Evolutionary conservation across 2,329 filamentous ascomycete species (phyloP).

Genomic region (Cryphonectria parasitica): DNA sequence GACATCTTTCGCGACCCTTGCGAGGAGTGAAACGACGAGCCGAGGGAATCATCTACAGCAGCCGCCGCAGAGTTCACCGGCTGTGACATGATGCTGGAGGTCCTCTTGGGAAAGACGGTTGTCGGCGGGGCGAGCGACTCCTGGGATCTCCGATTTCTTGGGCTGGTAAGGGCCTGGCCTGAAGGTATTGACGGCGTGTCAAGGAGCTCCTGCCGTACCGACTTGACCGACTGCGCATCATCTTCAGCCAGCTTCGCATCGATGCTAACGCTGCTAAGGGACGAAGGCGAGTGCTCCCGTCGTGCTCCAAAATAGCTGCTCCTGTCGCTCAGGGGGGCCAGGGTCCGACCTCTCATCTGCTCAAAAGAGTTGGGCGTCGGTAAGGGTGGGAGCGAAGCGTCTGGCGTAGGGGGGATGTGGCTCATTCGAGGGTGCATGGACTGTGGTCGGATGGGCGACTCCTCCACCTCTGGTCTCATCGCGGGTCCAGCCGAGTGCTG

Average conservation of each 20-base stretch:
- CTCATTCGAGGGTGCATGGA: slow-evolving; percentile 80
- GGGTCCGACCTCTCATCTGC: slow-evolving; percentile 45
- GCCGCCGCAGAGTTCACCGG: slow-evolving; percentile 60
- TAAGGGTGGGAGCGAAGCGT: slow-evolving; percentile 49
- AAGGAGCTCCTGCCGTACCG: slow-evolving; percentile 41
- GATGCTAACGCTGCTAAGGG: slow-evolving; percentile 46
- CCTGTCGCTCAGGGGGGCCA: slow-evolving; percentile 45
- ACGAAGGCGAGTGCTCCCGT: slow-evolving; percentile 61
- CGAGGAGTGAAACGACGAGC: slow-evolving; percentile 62
- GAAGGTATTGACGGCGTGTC: slow-evolving; percentile 41
- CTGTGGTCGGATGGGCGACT: slow-evolving; percentile 62
- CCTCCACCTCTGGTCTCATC: slow-evolving; percentile 60
- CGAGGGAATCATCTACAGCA: slow-evolving; percentile 69
- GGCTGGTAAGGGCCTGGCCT: slow-evolving; percentile 43
- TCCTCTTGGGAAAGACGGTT: slow-evolving; percentile 50
- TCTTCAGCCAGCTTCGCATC: slow-evolving; percentile 26
- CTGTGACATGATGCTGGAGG: slow-evolving; percentile 65
- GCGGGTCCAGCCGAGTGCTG: slow-evolving; percentile 49
- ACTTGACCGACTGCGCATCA: slow-evolving; percentile 34
- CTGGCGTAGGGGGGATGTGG: slow-evolving; percentile 57
- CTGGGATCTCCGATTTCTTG: slow-evolving; percentile 52
- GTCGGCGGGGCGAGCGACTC: slow-evolving; percentile 44
- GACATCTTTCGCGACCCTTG: slow-evolving; percentile 74
- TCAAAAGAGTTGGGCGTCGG: slow-evolving; percentile 47
- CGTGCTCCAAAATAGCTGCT: slow-evolving; percentile 56